These are phyloP conservation scores for Galerina sulciceps DNA, from an alignment of 768 basidiomycete species.

Conservation along the genomic window DNA sequence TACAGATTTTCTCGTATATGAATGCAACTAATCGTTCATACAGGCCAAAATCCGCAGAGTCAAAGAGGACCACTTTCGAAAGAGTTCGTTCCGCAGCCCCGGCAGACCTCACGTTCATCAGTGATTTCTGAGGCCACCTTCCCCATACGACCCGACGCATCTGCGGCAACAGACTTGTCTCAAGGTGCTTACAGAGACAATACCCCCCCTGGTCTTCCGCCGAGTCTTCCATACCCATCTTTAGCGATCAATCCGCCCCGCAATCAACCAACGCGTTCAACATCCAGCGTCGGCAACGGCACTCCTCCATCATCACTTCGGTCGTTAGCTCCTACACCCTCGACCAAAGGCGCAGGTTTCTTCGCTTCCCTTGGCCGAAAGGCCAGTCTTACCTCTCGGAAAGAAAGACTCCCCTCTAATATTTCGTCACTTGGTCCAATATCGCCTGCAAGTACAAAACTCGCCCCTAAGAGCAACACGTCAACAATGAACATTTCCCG, in stretches of 20 bases:
- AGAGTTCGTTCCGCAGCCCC: constrained; percentile 55
- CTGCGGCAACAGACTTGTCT: constrained; percentile 75
- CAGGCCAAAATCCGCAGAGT: constrained; percentile 35
- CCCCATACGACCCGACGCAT: constrained; percentile 79
- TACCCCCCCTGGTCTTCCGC: constrained; percentile 56
- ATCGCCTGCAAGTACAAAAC: constrained; percentile 16
- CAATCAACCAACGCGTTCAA: constrained; percentile 34
- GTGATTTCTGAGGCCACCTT: constrained; percentile 80
- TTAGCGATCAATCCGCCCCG: constrained; percentile 47
- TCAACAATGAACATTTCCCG: constrained; percentile 27
- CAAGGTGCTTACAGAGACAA: constrained; percentile 48
- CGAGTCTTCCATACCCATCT: constrained; percentile 76
- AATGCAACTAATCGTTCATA: constrained; percentile 2
- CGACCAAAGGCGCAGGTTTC: constrained; percentile 61
- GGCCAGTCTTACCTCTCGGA: constrained; percentile 48
- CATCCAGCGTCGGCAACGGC: constrained; percentile 32
- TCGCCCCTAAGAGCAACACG: constrained; percentile 13
- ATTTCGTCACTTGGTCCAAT: constrained; percentile 22
- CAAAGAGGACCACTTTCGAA: constrained; percentile 40
- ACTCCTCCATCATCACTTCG: constrained; percentile 57
- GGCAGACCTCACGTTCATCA: constrained; percentile 74
- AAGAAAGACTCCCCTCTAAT: constrained; percentile 24
- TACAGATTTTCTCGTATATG: neutral
- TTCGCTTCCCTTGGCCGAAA: constrained; percentile 78
- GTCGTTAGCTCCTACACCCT: constrained; percentile 45